These are phyloP conservation scores for Akanthomyces uredinophilus DNA, from an alignment of 2,329 filamentous ascomycete genomes.

Conservation along the genomic window DNA sequence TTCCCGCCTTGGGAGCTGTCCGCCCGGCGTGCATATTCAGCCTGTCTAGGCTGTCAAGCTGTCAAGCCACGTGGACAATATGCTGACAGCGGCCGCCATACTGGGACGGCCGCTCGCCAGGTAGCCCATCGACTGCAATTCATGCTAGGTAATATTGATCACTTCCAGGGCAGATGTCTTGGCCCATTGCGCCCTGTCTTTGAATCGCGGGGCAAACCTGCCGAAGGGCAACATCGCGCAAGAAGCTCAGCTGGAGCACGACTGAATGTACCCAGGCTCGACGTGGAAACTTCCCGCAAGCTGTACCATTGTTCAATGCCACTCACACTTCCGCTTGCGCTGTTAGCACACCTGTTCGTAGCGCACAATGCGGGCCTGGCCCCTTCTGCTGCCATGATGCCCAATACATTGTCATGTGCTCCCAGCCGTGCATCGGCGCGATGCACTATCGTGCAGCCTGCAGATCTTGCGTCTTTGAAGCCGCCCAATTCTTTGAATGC, in stretches of 20 bases:
- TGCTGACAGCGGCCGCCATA: not conserved
- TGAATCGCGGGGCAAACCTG: not conserved
- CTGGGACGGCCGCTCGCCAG: too few relatives aligned
- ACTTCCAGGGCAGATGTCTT: not conserved
- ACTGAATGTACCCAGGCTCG: too few relatives aligned
- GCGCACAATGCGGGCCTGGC: not conserved
- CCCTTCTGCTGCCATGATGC: not conserved
- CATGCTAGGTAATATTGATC: too few relatives aligned
- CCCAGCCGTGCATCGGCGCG: not conserved
- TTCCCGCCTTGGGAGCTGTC: not conserved
- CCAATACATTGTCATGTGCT: slow-evolving; percentile 9
- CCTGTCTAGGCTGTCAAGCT: not conserved
- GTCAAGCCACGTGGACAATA: not conserved
- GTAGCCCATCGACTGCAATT: too few relatives aligned
- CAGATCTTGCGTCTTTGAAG: not conserved
- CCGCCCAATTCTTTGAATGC: not conserved
- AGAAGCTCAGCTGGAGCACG: too few relatives aligned
- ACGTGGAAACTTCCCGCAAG: too few relatives aligned
- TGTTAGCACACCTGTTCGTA: slow-evolving; percentile 3
- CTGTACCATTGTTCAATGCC: not conserved
- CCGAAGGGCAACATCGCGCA: too few relatives aligned
- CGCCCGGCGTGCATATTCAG: not conserved
- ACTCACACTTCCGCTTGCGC: not conserved
- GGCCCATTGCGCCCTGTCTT: not conserved
- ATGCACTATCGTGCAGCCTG: not conserved